Evolutionary conservation across 2,329 filamentous ascomycete species (phyloP), one percentile per base, ranked within the genome.

Genomic region (Fusarium vanettenii): DNA sequence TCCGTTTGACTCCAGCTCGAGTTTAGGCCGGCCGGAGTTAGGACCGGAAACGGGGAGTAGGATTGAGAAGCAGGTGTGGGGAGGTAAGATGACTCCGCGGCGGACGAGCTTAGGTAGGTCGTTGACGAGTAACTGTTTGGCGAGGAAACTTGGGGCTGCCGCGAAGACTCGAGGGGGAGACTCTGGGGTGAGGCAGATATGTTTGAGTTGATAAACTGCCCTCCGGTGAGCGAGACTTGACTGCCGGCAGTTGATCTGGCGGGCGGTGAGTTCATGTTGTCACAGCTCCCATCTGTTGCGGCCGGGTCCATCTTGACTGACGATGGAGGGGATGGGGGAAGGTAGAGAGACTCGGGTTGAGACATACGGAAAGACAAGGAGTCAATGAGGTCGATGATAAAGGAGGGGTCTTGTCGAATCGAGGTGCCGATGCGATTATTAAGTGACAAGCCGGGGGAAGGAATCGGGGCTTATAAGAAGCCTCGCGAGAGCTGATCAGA

Each of bases 221-320:
- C 68, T 71, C 70, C 68, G 59, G 67, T 71, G 60, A 73, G 64
- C 59, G 77, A 77, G 39, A 64, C 45, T 72, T 73, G 76, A 31
- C 65, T 77, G 66, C 72, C 73, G 70, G 64, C 61, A 69, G 71
- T 68, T 76, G 77, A 75, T 74, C 77, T 79, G 73, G 72, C 65
- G 63, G 63, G 70, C 70, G 77, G 77, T 79, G 77, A 79, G 77
- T 74, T 78, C 65, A 70, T 60, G 73, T 72, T 76, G 68, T 78
- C 74, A 78, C 70, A 72, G 73, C 67, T 78, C 73, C 73, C 77
- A 69, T 79, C 77, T 74, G 71, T 72, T 66, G 64, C 60, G 68
- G 69, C 71, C 75, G 77, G 75, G 66, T 79, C 77, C 77, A 79
- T 79, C 77, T 77, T 79, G 66, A 79, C 71, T 69, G 77, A 79